A percentile compares a stretch with the other conserved stretches of the same genome.
phyloP scores from a whole-genome alignment of 192 early-diverging fungal genomes.

The Phlyctochytrium planicorne region DNA sequence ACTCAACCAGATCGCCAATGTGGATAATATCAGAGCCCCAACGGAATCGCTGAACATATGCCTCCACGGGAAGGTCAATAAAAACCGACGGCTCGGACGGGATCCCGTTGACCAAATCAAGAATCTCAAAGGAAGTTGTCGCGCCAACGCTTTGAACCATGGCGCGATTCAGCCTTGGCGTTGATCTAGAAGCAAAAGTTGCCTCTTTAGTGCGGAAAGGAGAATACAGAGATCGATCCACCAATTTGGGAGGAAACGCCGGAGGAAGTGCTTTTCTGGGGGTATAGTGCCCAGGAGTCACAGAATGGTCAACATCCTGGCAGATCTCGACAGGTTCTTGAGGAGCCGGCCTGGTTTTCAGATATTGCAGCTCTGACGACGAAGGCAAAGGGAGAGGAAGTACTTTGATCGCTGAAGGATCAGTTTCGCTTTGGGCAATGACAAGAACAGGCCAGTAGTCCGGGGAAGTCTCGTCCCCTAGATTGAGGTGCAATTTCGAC shows the following conservation, averaged over 20 bases:
- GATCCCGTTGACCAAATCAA: neutral
- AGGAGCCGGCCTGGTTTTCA: neutral
- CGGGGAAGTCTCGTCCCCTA: neutral
- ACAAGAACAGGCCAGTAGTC: neutral
- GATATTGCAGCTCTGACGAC: neutral
- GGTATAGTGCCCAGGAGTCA: neutral
- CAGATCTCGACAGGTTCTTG: neutral
- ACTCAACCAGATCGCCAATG: neutral
- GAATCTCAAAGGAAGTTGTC: neutral
- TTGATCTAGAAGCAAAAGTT: neutral
- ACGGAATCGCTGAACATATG: neutral
- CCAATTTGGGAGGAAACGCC: neutral
- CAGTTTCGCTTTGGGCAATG: neutral
- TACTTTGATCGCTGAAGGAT: neutral
- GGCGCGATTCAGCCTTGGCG: neutral
- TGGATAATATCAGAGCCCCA: conserved; percentile 3
- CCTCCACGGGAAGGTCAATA: neutral
- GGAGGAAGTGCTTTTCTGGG: neutral
- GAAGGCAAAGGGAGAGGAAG: neutral
- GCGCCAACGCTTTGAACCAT: neutral
- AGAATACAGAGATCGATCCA: neutral
- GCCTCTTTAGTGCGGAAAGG: neutral
- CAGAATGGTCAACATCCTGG: neutral
- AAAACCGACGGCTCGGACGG: neutral
- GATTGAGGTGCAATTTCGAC: neutral